Base-by-base conservation (phyloP, 208 protist genomes). In the Crithidia expoeki region DNA sequence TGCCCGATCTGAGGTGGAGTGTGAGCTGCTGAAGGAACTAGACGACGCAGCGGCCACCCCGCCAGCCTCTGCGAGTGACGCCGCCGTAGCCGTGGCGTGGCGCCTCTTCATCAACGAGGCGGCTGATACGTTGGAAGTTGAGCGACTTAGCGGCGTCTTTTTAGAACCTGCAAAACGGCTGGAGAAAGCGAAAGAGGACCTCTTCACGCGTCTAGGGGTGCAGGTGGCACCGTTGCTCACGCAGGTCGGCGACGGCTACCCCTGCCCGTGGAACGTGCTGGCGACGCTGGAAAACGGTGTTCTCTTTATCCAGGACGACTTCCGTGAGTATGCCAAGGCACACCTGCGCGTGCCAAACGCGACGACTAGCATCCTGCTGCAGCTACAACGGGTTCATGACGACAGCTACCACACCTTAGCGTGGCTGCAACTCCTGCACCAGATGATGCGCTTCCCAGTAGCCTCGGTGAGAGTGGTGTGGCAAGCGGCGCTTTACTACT, bases 211-310 rank as follows among this genome's bases (percentile, higher is more conserved):
- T 1, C 74, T 96, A 7, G 91, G 91, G 11, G 28, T 94, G 21
- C 72, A 81, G 16, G 67, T 73, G 21, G 52, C 79, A 34, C 91
- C 88, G 3, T 33, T 38, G 25, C 76, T 87, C 19, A 67, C 60
- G 19, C 85, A 91, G 59, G 85, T 82, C 27, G 52, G 56, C 47
- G 68, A 78, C 46, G 75, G 85, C 33, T 83, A 86, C 27, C 68
- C 79, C 12, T 94, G 82, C 47, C 91, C 88, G 25, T 96, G 91
- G 91, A 89, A 93, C 55, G 75, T 96, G 14, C 68, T 90, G 25
- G 76, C 86, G 21, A 78, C 71, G 28, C 80, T 93, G 33, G 75
- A 84, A 44, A 67, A 66, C 44, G 46, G 68, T 2, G 14, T 74
- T 0, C 34, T 74, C 19, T 72, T 72, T 38, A 47, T 1, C n/a